Evolutionary conservation across 2,329 filamentous ascomycete genomes (phyloP).

Genomic region (Alternaria brassicicola): DNA sequence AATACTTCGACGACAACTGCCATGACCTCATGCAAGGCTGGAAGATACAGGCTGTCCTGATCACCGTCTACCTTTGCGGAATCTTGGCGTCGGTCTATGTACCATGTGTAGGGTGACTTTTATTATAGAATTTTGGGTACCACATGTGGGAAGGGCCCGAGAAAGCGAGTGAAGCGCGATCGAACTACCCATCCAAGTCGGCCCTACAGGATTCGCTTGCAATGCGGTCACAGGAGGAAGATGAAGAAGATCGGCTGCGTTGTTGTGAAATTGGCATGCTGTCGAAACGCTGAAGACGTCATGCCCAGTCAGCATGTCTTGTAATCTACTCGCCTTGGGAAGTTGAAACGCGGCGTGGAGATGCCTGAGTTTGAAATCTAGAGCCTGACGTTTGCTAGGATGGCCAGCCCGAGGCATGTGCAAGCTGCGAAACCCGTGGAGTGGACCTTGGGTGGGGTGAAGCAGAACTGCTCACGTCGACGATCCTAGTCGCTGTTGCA

Average conservation of each 20-base stretch:
- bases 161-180: not conserved
- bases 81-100: not conserved
- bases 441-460: not conserved
- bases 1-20: not conserved
- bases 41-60: too few species aligned
- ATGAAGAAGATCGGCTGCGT: not conserved
- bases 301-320: not conserved
- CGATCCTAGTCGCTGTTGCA: conserved; percentile 14
- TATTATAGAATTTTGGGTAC: not conserved
- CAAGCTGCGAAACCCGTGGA: not conserved
- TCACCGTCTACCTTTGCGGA: too few species aligned
- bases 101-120: not conserved
- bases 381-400: conserved; percentile 5
- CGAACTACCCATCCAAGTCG: not conserved
- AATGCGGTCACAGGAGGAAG: not conserved
- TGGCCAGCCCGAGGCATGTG: not conserved
- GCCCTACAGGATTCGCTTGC: not conserved
- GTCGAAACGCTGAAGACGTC: not conserved
- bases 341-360: conserved; percentile 6
- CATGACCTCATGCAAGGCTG: not conserved
- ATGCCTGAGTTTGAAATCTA: not conserved
- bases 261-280: not conserved
- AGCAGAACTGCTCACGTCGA: conserved; percentile 2
- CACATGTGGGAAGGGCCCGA: not conserved
- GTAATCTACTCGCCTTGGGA: conserved; percentile 7